phyloP scores from a whole-genome alignment of 495 filamentous ascomycete genomes.

The Melanomma pulvis-pyrius region DNA sequence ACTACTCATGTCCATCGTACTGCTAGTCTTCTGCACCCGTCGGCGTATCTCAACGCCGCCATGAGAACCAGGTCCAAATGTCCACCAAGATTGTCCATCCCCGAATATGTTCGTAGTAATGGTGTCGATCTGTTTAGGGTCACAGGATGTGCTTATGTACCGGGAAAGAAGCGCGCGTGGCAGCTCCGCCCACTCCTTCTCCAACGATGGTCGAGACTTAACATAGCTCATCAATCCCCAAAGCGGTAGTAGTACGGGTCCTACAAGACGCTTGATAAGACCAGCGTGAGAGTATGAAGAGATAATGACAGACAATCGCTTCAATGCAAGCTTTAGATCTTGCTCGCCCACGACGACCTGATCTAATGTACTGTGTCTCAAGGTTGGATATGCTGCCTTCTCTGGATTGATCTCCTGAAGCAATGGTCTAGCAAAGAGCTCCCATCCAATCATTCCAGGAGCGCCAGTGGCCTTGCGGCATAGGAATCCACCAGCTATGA shows the following conservation, averaged over 20 bases:
- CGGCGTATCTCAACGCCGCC: slow-evolving; percentile 48
- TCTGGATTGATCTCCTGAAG: slow-evolving; percentile 62
- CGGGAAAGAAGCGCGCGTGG: slow-evolving; percentile 48
- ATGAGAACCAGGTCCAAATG: slow-evolving; percentile 45
- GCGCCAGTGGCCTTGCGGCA: slow-evolving; percentile 68
- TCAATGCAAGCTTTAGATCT: slow-evolving; percentile 55
- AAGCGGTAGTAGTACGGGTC: slow-evolving; percentile 65
- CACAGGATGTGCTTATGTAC: slow-evolving; percentile 55
- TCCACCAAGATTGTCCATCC: slow-evolving; percentile 56
- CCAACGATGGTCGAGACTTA: slow-evolving; percentile 40
- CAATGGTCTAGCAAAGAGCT: slow-evolving; percentile 66
- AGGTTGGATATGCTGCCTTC: not conserved
- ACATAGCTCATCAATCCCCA: slow-evolving; percentile 69
- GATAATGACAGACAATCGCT: slow-evolving; percentile 60
- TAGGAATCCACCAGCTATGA: slow-evolving; percentile 74
- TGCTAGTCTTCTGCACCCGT: slow-evolving; percentile 34
- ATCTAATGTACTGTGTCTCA: slow-evolving; percentile 30
- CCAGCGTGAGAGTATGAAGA: slow-evolving; percentile 73
- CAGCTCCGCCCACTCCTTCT: slow-evolving; percentile 19
- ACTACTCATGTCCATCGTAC: slow-evolving; percentile 23
- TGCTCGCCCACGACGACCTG: slow-evolving; percentile 48
- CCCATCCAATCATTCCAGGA: slow-evolving; percentile 70
- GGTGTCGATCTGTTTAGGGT: slow-evolving; percentile 49
- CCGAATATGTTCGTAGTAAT: slow-evolving; percentile 56
- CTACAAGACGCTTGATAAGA: slow-evolving; percentile 68